Evolutionary conservation across 108 stramenopile genomes (phyloP).

Genomic region (Nitzschia inconspicua): DNA sequence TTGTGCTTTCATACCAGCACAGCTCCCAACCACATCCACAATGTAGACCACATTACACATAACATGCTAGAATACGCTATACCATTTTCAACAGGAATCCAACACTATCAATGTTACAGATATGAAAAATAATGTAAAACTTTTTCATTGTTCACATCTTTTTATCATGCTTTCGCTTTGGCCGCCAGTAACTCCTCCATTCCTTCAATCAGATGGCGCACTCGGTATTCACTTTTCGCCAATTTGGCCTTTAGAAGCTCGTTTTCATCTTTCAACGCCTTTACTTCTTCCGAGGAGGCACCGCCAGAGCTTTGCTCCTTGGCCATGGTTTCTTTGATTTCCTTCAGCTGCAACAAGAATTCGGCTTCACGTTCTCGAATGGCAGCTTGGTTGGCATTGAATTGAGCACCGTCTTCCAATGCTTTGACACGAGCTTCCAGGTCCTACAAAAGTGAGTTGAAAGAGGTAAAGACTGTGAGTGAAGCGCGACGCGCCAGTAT

Average conservation of each 20-base stretch:
- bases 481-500: no score
- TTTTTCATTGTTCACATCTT: no score
- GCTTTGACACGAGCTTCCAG: slow-evolving; percentile 39
- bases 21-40: no score
- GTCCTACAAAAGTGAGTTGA: no score
- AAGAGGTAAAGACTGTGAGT: no score
- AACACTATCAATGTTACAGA: no score
- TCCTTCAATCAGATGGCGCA: slow-evolving; percentile 37
- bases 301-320: slow-evolving; percentile 13
- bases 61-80: no score
- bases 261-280: slow-evolving; percentile 46
- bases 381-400: slow-evolving; percentile 44
- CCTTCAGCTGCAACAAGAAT: slow-evolving; percentile 34
- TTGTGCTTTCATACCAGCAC: no score
- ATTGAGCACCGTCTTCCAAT: slow-evolving; percentile 40
- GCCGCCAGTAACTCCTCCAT: slow-evolving; percentile 28
- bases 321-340: slow-evolving; percentile 39
- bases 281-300: slow-evolving; percentile 29
- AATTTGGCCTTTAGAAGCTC: slow-evolving; percentile 31
- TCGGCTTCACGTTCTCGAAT: slow-evolving; percentile 42
- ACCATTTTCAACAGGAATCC: no score
- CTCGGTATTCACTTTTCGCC: slow-evolving; percentile 55
- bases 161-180: slow-evolving; percentile 6
- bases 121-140: no score
- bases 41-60: no score